Base-by-base conservation (phyloP, 2,329 filamentous ascomycete genomes). In the Monosporascus sp. region DNA sequence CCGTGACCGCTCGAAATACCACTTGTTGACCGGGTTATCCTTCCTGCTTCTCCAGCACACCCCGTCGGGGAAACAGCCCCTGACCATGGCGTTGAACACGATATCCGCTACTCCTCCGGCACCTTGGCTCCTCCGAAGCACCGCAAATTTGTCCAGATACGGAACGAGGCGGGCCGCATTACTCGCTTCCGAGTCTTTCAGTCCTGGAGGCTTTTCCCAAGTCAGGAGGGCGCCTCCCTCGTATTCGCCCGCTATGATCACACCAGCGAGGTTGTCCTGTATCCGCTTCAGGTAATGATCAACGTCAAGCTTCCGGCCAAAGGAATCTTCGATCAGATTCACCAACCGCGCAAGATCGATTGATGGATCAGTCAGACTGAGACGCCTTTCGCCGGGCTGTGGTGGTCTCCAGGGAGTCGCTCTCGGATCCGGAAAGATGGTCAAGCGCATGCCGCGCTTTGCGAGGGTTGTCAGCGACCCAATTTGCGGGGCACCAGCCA, bases 91-190 rank as follows among this genome's bases (percentile, higher is more conserved):
- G 57, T 95, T 96, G 74, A 97, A 99, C 7, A 99, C 88, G 39
- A 97, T 88, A 66, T 99, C 94, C 1, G 94, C 93, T 3, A 97
- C 92, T 3, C 94, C 93, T 1, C 90, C 90, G 0, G 89, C 89
- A 0, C 94, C 94, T 69, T 99, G 94, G 14, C 87, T 88, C 55
- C 85, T 87, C 60, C 89, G 93, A 17, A 96, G 77, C 1, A 99
- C 94, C 1, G 94, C 94, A 67, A 99, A 97, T 69, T 99, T 99
- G 72, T 99, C 94, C 31, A 99, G 79, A 67, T 99, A 99, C 0
- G 94, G 94, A 0, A 99, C 89, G 60, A 90, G 81, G 9, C 88
- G 81, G 1, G 78, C 78, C 37, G 78, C 77, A 18, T 76, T 72
- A 53, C 80, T 74, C 54, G 70, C 80, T 65, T 64, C 77, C 69